A percentile compares a stretch with the other conserved stretches of the same genome.
phyloP scores from a whole-genome alignment of 1,284 basidiomycete species.

The Pholiota adiposa region DNA sequence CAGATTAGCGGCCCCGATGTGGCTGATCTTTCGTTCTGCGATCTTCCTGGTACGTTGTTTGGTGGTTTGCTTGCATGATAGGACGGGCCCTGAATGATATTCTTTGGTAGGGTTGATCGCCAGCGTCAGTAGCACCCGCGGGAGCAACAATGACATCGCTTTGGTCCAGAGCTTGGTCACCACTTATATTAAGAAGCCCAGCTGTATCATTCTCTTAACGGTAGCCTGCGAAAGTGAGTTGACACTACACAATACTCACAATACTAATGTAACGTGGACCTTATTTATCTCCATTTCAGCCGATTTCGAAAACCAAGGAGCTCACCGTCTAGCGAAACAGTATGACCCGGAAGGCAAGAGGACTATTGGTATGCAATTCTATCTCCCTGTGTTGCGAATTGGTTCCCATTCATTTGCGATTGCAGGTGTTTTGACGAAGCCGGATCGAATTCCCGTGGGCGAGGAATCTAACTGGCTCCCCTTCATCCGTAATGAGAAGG shows the following conservation, averaged over 20 bases:
- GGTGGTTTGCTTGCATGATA: neutral
- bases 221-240: slow-evolving; percentile 75
- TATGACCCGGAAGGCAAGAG: slow-evolving; percentile 63
- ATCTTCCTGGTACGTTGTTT: slow-evolving; percentile 60
- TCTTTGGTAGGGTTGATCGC: slow-evolving; percentile 61
- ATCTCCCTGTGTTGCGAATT: neutral
- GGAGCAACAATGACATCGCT: slow-evolving; percentile 58
- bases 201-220: slow-evolving; percentile 71
- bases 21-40: slow-evolving; percentile 73
- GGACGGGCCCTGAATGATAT: neutral
- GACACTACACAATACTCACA: no score
- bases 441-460: slow-evolving; percentile 69
- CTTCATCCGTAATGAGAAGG: slow-evolving; percentile 59
- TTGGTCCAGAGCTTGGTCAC: slow-evolving; percentile 65
- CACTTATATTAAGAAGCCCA: slow-evolving; percentile 63
- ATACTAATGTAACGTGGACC: neutral
- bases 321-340: slow-evolving; percentile 57
- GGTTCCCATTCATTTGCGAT: neutral
- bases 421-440: slow-evolving; percentile 81
- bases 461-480: slow-evolving; percentile 65
- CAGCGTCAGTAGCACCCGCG: slow-evolving; percentile 50
- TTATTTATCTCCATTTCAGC: slow-evolving; percentile 40
- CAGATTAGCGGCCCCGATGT: slow-evolving; percentile 71
- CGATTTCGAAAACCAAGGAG: slow-evolving; percentile 79
- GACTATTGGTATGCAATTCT: slow-evolving; percentile 61